These are phyloP conservation scores for Erodium texanum DNA, from an alignment of 441 rosid species.

Conservation along the genomic window DNA sequence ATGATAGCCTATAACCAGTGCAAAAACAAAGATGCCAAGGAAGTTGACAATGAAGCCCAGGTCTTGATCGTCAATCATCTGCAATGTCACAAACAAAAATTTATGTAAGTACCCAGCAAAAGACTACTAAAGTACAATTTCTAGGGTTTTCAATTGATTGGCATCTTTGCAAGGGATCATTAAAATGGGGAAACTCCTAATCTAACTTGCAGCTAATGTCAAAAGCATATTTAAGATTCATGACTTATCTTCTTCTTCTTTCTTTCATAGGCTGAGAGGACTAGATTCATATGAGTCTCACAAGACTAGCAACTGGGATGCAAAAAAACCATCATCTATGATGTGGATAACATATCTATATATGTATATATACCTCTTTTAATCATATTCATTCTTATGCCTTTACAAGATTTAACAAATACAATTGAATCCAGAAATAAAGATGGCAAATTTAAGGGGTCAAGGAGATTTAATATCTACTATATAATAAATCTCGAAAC, in stretches of 20 bases:
- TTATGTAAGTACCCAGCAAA: not conserved
- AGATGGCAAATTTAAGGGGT: not conserved
- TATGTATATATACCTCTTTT: not conserved
- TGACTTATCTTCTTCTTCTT: not conserved
- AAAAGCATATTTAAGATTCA: not conserved
- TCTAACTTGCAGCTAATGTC: not conserved
- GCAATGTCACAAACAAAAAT: not conserved
- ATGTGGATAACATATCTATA: not conserved
- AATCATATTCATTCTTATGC: not conserved
- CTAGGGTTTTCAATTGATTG: not conserved
- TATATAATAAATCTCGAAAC: not conserved
- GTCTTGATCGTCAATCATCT: slow-evolving; percentile 3
- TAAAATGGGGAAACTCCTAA: not conserved
- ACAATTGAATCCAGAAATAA: not conserved
- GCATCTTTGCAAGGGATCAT: not conserved
- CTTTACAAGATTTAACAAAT: not conserved
- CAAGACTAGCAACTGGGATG: not conserved
- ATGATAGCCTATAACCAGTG: slow-evolving; percentile 4
- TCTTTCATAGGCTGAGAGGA: too few relatives aligned
- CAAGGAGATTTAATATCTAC: not conserved
- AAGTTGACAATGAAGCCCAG: slow-evolving; percentile 6
- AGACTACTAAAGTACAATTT: not conserved
- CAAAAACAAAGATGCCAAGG: slow-evolving; percentile 1
- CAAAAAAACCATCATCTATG: not conserved
- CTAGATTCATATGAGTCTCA: not conserved